Percentiles rank a stretch among this genome's conserved stretches.
Evolutionary conservation across 2,329 filamentous ascomycete species (phyloP).

Genomic region (Bipolaris zeicola): DNA sequence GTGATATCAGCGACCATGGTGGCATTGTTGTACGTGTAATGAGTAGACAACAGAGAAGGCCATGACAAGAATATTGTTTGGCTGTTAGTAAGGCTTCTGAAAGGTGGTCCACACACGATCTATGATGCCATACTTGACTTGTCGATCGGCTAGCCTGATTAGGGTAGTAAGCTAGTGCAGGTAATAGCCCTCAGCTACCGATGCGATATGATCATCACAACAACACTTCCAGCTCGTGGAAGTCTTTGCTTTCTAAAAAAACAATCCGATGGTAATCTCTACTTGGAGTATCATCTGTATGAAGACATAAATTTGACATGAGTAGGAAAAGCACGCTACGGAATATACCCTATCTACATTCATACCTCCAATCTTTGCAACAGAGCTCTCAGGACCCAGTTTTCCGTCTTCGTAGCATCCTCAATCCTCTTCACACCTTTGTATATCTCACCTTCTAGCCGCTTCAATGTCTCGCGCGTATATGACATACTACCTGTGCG

Average conservation of each 20-base stretch:
- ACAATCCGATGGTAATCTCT: not conserved
- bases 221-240: no score
- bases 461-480: not conserved
- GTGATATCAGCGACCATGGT: constrained; percentile 60
- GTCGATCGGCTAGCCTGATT: constrained; percentile 26
- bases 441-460: not conserved
- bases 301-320: no score
- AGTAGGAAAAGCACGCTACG: no score
- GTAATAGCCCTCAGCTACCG: not conserved
- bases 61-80: constrained; percentile 13
- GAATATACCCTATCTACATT: not conserved
- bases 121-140: constrained; percentile 40
- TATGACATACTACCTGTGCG: not conserved
- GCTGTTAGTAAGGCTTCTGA: constrained; percentile 6
- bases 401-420: not conserved
- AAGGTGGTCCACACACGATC: constrained; percentile 28
- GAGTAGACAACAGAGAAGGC: not conserved
- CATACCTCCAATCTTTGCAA: not conserved
- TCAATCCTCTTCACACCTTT: not conserved
- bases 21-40: constrained; percentile 42
- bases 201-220: not conserved
- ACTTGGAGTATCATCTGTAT: not conserved
- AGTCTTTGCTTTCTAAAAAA: not conserved
- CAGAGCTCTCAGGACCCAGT: constrained; percentile 3
- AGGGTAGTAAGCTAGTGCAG: constrained; percentile 2